Percentiles rank a stretch among this genome's conserved stretches.
These are phyloP conservation scores for Kodamaea sp. DNA, from an alignment of 1,139 yeast genomes.

Conservation along the genomic window DNA sequence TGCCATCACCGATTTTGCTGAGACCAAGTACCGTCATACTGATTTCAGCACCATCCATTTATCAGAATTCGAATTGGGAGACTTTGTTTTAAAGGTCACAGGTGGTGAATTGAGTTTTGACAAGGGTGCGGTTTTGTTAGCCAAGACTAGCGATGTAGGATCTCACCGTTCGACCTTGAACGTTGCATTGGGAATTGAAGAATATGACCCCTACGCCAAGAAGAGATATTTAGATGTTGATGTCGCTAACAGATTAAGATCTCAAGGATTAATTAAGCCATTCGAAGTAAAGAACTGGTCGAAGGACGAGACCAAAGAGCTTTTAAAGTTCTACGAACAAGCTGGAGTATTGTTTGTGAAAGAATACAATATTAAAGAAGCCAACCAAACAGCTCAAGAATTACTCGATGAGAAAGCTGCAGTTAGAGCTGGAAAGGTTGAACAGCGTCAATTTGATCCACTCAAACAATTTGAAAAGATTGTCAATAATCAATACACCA, in stretches of 20 bases:
- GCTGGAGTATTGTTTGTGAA: slow-evolving; percentile 54
- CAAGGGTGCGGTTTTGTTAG: slow-evolving; percentile 66
- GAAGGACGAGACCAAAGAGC: slow-evolving; percentile 52
- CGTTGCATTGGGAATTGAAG: slow-evolving; percentile 57
- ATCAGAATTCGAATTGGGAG: slow-evolving; percentile 67
- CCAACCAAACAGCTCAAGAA: slow-evolving; percentile 27
- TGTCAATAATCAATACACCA: slow-evolving; percentile 56
- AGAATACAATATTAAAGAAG: slow-evolving; percentile 45
- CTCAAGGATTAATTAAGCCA: slow-evolving; percentile 48
- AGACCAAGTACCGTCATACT: slow-evolving; percentile 62
- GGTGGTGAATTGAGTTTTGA: slow-evolving; percentile 54
- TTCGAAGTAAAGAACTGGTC: slow-evolving; percentile 52
- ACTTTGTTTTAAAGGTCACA: slow-evolving; percentile 54
- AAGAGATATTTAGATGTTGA: slow-evolving; percentile 52
- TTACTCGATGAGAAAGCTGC: slow-evolving; percentile 16
- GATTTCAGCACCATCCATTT: slow-evolving; percentile 61
- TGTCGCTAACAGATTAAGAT: slow-evolving; percentile 50
- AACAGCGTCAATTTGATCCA: slow-evolving; percentile 19
- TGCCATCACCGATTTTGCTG: slow-evolving; percentile 55
- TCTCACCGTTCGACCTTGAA: slow-evolving; percentile 50
- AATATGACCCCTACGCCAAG: slow-evolving; percentile 60
- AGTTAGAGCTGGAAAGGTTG: slow-evolving; percentile 16
- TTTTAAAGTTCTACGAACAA: slow-evolving; percentile 55
- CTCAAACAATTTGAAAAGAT: slow-evolving; percentile 34
- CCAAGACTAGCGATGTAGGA: slow-evolving; percentile 49